A percentile compares a stretch with the other conserved stretches of the same genome.
phyloP scores from a whole-genome alignment of 331 rosid species.

The Stylosanthes scabra region DNA sequence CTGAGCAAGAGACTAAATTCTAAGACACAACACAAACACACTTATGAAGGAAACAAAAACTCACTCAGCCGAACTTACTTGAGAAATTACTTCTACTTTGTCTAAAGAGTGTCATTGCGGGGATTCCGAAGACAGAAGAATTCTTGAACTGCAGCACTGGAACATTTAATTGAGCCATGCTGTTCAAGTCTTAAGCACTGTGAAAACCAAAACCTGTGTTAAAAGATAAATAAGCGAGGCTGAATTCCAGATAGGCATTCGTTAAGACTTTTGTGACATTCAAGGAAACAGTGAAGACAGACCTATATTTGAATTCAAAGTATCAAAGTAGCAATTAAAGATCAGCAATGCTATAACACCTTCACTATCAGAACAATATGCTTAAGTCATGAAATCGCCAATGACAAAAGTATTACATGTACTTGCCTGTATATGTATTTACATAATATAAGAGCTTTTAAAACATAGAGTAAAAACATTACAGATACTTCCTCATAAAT shows the following conservation, averaged over 20 bases:
- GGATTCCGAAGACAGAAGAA: constrained; percentile 52
- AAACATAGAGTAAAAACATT: too few relatives aligned
- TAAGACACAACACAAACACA: constrained; percentile 19
- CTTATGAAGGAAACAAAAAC: neutral
- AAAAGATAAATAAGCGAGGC: constrained; percentile 12
- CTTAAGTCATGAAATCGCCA: too few relatives aligned
- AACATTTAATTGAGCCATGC: constrained; percentile 51
- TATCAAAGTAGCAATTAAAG: too few relatives aligned
- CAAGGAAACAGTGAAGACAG: too few relatives aligned
- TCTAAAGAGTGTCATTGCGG: constrained; percentile 33
- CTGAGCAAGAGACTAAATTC: constrained; percentile 7
- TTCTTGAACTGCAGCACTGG: constrained; percentile 47
- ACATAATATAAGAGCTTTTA: too few relatives aligned
- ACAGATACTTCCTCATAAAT: neutral
- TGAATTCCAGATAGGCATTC: constrained; percentile 33
- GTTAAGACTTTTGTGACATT: too few relatives aligned
- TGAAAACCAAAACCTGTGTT: neutral
- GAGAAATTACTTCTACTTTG: constrained; percentile 26
- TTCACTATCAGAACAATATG: too few relatives aligned
- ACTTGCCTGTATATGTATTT: too few relatives aligned
- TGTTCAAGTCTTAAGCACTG: neutral
- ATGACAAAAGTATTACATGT: too few relatives aligned
- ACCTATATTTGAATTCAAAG: too few relatives aligned
- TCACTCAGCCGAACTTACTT: constrained; percentile 49
- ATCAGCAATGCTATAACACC: too few relatives aligned